A percentile compares a stretch with the other conserved stretches of the same genome.
Conservation (phyloP, 1,284 basidiomycete species). For the Ustilago cynodontis region DNA sequence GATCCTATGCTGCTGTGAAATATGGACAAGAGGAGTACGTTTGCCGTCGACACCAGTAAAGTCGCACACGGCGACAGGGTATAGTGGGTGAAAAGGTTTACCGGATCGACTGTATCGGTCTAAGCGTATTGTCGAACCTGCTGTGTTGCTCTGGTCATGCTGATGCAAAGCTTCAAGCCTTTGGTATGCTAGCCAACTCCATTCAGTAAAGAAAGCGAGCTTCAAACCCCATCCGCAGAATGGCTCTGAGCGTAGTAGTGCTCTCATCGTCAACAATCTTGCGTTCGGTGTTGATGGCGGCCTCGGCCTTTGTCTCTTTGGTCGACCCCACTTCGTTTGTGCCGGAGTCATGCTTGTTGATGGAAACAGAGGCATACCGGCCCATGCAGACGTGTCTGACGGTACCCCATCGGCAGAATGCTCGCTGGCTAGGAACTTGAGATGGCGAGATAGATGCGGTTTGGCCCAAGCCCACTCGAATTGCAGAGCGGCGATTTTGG, state of each 20-base stretch:
- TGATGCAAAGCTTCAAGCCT: constrained; percentile 14
- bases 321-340: constrained; percentile 32
- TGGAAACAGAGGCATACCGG: constrained; percentile 50
- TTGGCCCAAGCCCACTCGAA: constrained; percentile 96
- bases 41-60: constrained; percentile 62
- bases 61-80: constrained; percentile 54
- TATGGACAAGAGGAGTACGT: constrained; percentile 19
- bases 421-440: constrained; percentile 58
- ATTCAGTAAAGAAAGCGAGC: constrained; percentile 65
- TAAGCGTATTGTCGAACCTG: neutral
- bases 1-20: constrained; percentile 25
- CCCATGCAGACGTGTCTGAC: constrained; percentile 9
- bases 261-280: constrained; percentile 66
- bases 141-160: neutral
- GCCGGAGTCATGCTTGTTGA: constrained; percentile 40
- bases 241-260: constrained; percentile 63
- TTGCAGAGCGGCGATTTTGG: constrained; percentile 82
- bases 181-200: constrained; percentile 51
- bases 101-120: constrained; percentile 37
- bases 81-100: constrained; percentile 36
- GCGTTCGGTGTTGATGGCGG: constrained; percentile 54
- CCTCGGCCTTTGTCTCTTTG: constrained; percentile 24
- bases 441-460: constrained; percentile 72
- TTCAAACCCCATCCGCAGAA: constrained; percentile 65
- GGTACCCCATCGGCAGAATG: neutral